Percentiles rank a stretch among this genome's conserved stretches.
These are phyloP conservation scores for Craspedostauros australis DNA, from an alignment of 108 stramenopile species.

Conservation along the genomic window DNA sequence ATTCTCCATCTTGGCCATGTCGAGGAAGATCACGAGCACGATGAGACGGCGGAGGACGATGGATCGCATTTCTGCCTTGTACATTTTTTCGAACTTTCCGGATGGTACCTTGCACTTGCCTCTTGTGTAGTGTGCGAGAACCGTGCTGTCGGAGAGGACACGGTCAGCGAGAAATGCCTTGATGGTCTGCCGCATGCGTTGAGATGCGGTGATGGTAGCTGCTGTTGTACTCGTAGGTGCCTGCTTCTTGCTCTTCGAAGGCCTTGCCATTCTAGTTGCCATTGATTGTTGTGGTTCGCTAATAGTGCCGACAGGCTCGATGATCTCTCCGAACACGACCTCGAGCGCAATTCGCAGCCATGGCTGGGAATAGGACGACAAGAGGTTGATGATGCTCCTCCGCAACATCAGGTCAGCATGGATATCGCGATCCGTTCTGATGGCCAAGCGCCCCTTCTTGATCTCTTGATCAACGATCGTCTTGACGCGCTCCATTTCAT, in stretches of 20 bases:
- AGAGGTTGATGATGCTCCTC: slow-evolving; percentile 50
- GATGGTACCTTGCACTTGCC: slow-evolving; percentile 67
- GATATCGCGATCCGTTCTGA: slow-evolving; percentile 79
- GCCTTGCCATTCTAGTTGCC: too few relatives aligned
- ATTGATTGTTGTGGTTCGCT: too few relatives aligned
- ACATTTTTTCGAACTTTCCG: slow-evolving; percentile 61
- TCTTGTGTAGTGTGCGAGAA: slow-evolving; percentile 59
- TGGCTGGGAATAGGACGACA: slow-evolving; percentile 79
- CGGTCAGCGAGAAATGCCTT: slow-evolving; percentile 53
- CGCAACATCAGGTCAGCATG: slow-evolving; percentile 73
- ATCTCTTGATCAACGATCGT: slow-evolving; percentile 54
- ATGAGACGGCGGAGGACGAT: slow-evolving; percentile 63
- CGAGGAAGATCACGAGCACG: slow-evolving; percentile 78
- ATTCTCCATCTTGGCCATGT: slow-evolving; percentile 54
- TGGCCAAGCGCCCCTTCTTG: slow-evolving; percentile 57
- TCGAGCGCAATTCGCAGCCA: slow-evolving; percentile 91
- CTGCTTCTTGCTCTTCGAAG: too few relatives aligned
- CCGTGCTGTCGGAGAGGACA: slow-evolving; percentile 60
- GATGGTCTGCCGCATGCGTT: slow-evolving; percentile 39
- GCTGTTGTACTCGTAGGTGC: too few relatives aligned
- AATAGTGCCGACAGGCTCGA: slow-evolving; percentile 15
- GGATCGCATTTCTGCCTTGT: slow-evolving; percentile 50
- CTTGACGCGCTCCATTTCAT: slow-evolving; percentile 29
- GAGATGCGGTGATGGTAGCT: too few relatives aligned
- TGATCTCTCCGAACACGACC: slow-evolving; percentile 71